phyloP scores from a whole-genome alignment of 2,329 filamentous ascomycete genomes.

The Ascochyta clinopodiicola region DNA sequence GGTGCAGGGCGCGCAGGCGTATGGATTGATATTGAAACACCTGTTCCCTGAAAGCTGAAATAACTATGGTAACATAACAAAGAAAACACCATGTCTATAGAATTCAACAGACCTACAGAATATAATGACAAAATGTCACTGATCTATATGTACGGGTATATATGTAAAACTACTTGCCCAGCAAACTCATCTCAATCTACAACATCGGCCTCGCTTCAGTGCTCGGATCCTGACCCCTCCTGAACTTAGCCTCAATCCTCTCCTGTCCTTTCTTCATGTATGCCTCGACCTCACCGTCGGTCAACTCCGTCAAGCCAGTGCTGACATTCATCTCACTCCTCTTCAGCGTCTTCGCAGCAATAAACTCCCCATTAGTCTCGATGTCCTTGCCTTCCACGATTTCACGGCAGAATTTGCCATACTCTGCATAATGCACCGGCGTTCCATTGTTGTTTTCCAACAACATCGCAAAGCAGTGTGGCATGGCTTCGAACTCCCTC shows the following conservation, averaged over 20 bases:
- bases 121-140: not conserved
- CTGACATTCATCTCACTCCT: conserved; percentile 35
- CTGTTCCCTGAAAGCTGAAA: conserved; percentile 19
- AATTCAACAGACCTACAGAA: too few species aligned
- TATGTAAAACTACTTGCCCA: too few species aligned
- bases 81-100: too few species aligned
- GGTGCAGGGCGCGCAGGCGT: conserved; percentile 31
- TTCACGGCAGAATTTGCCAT: conserved; percentile 41
- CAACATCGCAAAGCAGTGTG: conserved; percentile 68
- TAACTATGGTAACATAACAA: not conserved
- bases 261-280: conserved; percentile 38
- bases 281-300: conserved; percentile 38
- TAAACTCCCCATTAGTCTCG: conserved; percentile 31
- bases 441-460: conserved; percentile 43
- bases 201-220: conserved; percentile 34
- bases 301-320: conserved; percentile 34
- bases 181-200: not conserved
- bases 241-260: conserved; percentile 32
- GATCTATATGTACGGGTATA: too few species aligned
- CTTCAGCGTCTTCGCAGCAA: conserved; percentile 41
- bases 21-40: conserved; percentile 28
- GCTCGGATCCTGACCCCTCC: conserved; percentile 22
- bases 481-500: conserved; percentile 81
- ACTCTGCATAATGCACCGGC: conserved; percentile 46
- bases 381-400: conserved; percentile 34